Percentiles rank a stretch among this genome's conserved stretches.
phyloP scores from a whole-genome alignment of 2,329 filamentous ascomycete genomes.

The Hymenoscyphus infarciens region DNA sequence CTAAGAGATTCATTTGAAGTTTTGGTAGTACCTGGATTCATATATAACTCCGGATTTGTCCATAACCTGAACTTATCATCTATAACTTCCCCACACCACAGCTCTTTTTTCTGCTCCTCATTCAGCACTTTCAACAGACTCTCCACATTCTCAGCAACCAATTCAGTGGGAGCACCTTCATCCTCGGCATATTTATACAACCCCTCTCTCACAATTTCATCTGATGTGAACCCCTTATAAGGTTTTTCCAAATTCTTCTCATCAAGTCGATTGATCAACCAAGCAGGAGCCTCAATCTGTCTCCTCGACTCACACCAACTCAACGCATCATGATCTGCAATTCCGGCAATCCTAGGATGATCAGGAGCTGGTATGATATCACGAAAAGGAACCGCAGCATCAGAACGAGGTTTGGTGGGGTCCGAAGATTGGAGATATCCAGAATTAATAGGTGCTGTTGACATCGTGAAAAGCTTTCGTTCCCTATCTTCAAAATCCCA shows the following conservation, averaged over 20 bases:
- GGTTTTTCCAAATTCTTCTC: slow-evolving; percentile 33
- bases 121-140: slow-evolving; percentile 23
- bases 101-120: slow-evolving; percentile 24
- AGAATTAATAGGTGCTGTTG: slow-evolving; percentile 23
- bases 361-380: slow-evolving; percentile 27
- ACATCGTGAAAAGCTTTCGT: background rate
- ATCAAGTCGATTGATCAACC: slow-evolving; percentile 33
- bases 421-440: slow-evolving; percentile 29
- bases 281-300: slow-evolving; percentile 32
- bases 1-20: background rate
- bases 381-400: slow-evolving; percentile 31
- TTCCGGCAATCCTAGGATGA: slow-evolving; percentile 31
- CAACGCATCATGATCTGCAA: slow-evolving; percentile 27
- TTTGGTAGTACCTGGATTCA: slow-evolving; percentile 27
- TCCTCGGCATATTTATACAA: slow-evolving; percentile 30
- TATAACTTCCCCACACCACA: slow-evolving; percentile 27
- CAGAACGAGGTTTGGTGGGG: slow-evolving; percentile 29
- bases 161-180: slow-evolving; percentile 32
- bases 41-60: slow-evolving; percentile 34
- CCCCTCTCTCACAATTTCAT: slow-evolving; percentile 29
- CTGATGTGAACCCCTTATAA: slow-evolving; percentile 32
- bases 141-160: slow-evolving; percentile 20
- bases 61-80: slow-evolving; percentile 32
- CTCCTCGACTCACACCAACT: slow-evolving; percentile 33
- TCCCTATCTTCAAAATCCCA: background rate